Evolutionary conservation across 1,284 basidiomycete species (phyloP).

Genomic region (Rhizoctonia solani): DNA sequence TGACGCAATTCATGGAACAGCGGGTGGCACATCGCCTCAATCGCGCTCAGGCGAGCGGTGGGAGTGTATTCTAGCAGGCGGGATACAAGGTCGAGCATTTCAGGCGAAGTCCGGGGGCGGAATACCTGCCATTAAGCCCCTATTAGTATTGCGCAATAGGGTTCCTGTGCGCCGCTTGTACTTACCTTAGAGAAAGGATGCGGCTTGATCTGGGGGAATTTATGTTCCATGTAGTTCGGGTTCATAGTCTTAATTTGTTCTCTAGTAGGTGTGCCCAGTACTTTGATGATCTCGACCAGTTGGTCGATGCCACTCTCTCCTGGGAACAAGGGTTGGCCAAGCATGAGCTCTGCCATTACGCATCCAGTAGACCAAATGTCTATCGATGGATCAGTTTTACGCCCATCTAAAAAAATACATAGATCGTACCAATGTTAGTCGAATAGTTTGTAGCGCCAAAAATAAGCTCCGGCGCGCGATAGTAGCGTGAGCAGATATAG

Average conservation of each 20-base stretch:
- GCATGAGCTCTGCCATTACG: slow-evolving; percentile 99
- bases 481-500: slow-evolving; percentile 99
- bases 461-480: slow-evolving; percentile 98
- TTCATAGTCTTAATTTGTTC: slow-evolving; percentile 99
- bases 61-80: slow-evolving; percentile 98
- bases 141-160: not conserved
- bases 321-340: slow-evolving; percentile 98
- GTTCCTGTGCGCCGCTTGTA: slow-evolving; percentile 5
- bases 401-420: slow-evolving; percentile 26
- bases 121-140: slow-evolving; percentile 74
- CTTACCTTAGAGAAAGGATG: slow-evolving; percentile 90
- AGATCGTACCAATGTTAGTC: slow-evolving; percentile 91
- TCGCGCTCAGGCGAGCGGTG: slow-evolving; percentile 84
- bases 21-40: slow-evolving; percentile 93
- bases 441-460: slow-evolving; percentile 99
- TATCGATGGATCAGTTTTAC: slow-evolving; percentile 43
- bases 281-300: slow-evolving; percentile 99
- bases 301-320: slow-evolving; percentile 99
- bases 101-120: slow-evolving; percentile 93
- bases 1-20: slow-evolving; percentile 97
- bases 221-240: slow-evolving; percentile 99
- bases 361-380: slow-evolving; percentile 99
- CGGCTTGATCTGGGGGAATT: slow-evolving; percentile 99
- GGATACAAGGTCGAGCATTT: slow-evolving; percentile 95
- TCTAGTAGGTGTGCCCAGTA: slow-evolving; percentile 95